Conservation (phyloP, 176 grass and related monocot species). For the Paspalum vaginatum region DNA sequence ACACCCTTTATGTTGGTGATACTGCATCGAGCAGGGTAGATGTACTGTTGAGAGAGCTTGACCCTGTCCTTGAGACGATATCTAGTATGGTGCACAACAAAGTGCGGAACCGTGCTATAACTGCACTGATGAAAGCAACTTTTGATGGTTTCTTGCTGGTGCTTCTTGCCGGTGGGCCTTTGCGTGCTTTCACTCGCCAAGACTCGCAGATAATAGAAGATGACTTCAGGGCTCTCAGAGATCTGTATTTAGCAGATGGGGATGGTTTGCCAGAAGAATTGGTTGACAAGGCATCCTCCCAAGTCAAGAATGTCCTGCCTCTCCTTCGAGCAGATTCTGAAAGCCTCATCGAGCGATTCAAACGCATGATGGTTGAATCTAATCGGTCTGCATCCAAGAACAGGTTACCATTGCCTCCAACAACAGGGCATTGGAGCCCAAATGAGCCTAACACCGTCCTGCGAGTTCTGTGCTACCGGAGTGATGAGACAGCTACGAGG, state of each 20-base stretch:
- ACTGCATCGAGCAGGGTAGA: slow-evolving; percentile 68
- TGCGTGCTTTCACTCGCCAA: slow-evolving; percentile 74
- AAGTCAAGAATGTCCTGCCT: slow-evolving; percentile 88
- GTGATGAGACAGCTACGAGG: slow-evolving; percentile 82
- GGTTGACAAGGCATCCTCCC: slow-evolving; percentile 85
- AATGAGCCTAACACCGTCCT: slow-evolving; percentile 87
- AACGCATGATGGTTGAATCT: slow-evolving; percentile 61
- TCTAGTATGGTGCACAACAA: slow-evolving; percentile 86
- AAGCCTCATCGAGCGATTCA: slow-evolving; percentile 76
- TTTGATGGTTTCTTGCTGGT: slow-evolving; percentile 96
- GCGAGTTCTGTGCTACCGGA: slow-evolving; percentile 86
- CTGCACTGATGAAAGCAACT: slow-evolving; percentile 88
- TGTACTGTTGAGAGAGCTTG: slow-evolving; percentile 72
- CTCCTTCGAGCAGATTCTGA: slow-evolving; percentile 74
- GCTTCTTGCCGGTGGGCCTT: slow-evolving; percentile 85
- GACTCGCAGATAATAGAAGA: slow-evolving; percentile 73
- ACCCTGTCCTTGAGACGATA: slow-evolving; percentile 82
- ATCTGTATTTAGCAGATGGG: slow-evolving; percentile 85
- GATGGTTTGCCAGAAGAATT: slow-evolving; percentile 94
- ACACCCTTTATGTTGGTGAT: slow-evolving; percentile 78
- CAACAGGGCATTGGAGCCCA: slow-evolving; percentile 82
- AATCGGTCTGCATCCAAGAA: slow-evolving; percentile 57
- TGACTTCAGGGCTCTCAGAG: slow-evolving; percentile 80
- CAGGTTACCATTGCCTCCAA: slow-evolving; percentile 68
- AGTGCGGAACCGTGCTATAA: slow-evolving; percentile 85